A percentile compares a stretch with the other conserved stretches of the same genome.
phyloP scores from a whole-genome alignment of 2,329 filamentous ascomycete genomes.

The Lachnellula suecica region DNA sequence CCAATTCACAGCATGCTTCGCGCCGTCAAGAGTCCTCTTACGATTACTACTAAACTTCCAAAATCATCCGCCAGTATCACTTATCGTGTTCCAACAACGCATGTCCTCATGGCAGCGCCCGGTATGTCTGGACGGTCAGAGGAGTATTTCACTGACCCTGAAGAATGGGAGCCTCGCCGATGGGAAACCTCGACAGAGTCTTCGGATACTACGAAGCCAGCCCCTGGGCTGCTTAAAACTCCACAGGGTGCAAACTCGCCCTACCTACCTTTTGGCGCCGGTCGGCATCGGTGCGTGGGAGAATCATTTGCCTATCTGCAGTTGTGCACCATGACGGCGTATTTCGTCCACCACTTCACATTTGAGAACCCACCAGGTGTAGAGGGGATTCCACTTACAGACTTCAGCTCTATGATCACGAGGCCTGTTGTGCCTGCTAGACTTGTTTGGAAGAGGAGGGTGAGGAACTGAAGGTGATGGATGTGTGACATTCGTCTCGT shows the following conservation, averaged over 20 bases:
- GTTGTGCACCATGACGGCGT: constrained; percentile 79
- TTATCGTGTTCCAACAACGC: constrained; percentile 77
- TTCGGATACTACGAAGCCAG: constrained; percentile 89
- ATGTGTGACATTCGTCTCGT: too few species aligned
- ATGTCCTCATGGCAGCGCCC: constrained; percentile 81
- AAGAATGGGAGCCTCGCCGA: constrained; percentile 85
- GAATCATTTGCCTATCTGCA: constrained; percentile 96
- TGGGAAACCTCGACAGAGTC: constrained; percentile 79
- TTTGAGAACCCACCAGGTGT: constrained; percentile 74
- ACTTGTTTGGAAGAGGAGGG: constrained; percentile 73
- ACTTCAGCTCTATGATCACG: constrained; percentile 72
- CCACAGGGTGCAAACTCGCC: constrained; percentile 88
- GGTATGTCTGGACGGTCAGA: constrained; percentile 74
- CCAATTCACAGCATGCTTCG: constrained; percentile 96
- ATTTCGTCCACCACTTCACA: constrained; percentile 76
- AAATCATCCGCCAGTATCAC: constrained; percentile 82
- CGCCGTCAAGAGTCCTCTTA: constrained; percentile 85
- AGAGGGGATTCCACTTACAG: constrained; percentile 65
- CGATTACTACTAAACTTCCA: too few species aligned
- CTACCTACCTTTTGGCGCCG: constrained; percentile 92
- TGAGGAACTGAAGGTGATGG: constrained; percentile 39
- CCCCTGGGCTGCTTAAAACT: constrained; percentile 89
- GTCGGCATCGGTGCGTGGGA: constrained; percentile 90
- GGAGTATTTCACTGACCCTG: constrained; percentile 77
- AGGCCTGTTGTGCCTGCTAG: constrained; percentile 69